Base-by-base conservation (phyloP, 352 stramenopile genomes). In the Globisporangium nodosum region DNA sequence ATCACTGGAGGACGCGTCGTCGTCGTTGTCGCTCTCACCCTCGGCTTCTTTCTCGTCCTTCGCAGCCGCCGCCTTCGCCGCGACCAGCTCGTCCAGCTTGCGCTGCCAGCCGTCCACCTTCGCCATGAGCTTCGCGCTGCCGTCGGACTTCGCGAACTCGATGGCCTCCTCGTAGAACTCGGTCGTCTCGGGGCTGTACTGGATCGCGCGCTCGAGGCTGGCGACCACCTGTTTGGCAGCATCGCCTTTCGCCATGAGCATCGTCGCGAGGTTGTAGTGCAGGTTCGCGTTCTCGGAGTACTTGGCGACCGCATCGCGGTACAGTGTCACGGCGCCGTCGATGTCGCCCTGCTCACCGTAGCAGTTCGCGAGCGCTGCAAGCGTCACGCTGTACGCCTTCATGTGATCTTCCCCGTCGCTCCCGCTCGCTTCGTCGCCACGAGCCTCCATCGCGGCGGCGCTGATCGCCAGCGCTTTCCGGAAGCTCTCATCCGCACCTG, bases 241-340 rank as follows among this genome's bases (percentile, higher is more conserved):
- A 2, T 61, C 30, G 16, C 66, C 65, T 31, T 66, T 69, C 11
- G 76, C 78, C 61, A 81, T 70, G n/a, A 71, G 67, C 81, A 90
- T 88, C 51, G 72, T 79, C 42, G 80, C 80, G 33, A 90, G 37
- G 60, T 90, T 90, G 62, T 76, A 90, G 35, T 87, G 74, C 60
- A 88, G 60, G 50, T 90, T 86, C 3, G 67, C 78, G 47, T 71
- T 75, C 1, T 55, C 42, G 0, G 78, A 69, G 39, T 85, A 79
- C 58, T 53, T 65, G 0, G 15, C 43, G 0, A 64, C 64, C 13
- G 74, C 81, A 27, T 74, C 61, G 52, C 70, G 54, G 62, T 83
- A 90, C 52, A 88, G 60, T 27, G 60, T 46, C 0, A 87, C 68
- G 0, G 74, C 81, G 8, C 66, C 67, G 48, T 82, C 49, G 27